A percentile compares a stretch with the other conserved stretches of the same genome.
phyloP scores from a whole-genome alignment of 192 early-diverging fungal species.

The Linnemannia elongata region DNA sequence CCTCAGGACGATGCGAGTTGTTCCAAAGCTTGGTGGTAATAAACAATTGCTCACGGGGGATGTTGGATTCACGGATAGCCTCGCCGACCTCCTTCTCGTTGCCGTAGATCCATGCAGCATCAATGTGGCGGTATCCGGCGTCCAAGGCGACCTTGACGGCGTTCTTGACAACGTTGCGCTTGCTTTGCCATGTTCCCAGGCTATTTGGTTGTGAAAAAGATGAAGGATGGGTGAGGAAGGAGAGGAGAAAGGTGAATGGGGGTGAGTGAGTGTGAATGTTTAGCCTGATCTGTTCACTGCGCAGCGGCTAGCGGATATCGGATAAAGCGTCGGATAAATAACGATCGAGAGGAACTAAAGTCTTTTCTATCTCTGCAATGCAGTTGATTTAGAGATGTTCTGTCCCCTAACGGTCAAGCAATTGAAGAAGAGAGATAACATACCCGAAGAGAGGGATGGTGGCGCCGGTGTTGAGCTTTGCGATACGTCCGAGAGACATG shows the following conservation, averaged over 20 bases:
- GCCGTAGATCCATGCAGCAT: constrained; percentile 67
- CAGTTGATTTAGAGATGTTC: background rate
- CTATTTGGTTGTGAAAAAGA: constrained; percentile 9
- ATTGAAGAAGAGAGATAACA: constrained; percentile 1
- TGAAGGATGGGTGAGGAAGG: background rate
- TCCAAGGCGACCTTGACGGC: constrained; percentile 75
- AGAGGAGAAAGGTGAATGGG: too few relatives aligned
- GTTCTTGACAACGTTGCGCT: constrained; percentile 66
- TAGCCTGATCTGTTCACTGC: constrained; percentile 60
- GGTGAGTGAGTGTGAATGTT: background rate
- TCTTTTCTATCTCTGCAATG: background rate
- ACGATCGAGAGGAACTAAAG: background rate
- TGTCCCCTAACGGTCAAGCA: background rate
- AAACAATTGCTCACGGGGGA: constrained; percentile 83
- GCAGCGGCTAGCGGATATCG: background rate
- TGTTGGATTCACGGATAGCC: constrained; percentile 70
- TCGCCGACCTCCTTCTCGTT: constrained; percentile 88
- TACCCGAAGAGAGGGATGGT: constrained; percentile 74
- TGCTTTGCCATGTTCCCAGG: constrained; percentile 69
- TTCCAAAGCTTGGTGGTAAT: constrained; percentile 82
- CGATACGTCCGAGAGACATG: constrained; percentile 51
- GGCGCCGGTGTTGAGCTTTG: constrained; percentile 75
- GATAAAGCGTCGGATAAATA: constrained; percentile 1
- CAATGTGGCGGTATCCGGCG: constrained; percentile 81
- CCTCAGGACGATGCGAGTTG: constrained; percentile 66